Base-by-base conservation (phyloP, 148 eudicot genomes). In the Simmondsia chinensis region DNA sequence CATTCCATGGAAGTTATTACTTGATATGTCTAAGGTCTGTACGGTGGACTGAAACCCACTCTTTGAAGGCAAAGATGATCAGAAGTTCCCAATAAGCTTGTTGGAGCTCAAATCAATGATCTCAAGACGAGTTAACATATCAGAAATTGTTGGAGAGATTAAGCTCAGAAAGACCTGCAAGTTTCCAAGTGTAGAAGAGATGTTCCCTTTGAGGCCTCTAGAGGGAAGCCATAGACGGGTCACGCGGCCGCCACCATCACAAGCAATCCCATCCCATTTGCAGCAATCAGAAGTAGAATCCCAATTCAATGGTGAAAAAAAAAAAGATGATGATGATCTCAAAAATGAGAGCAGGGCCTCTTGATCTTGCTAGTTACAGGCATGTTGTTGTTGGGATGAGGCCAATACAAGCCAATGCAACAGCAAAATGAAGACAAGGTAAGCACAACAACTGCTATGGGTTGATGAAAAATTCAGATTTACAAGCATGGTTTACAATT, bases 71-170 rank as follows among this genome's bases (percentile, higher is more conserved):
- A 61, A 33, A 0, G 74, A 54, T 4, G 57, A 46, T 2, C 60
- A 35, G 2, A 87, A 25, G 41, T 42, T 41, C 9, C 86, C 96
- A 26, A 43, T 34, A 4, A 87, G 46, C n/a, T 43, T 59, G 15
- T 89, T 89, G 20, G 60, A 60, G 59, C 93, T 84, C 57, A 89
- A 63, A 53, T 89, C 93, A 49, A 89, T 38, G 63, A 60, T 54
- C 48, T 54, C 52, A 20, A 81, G 66, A 4, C 17, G 40, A 66
- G 42, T 72, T 57, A 80, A 52, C 38, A 77, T 60, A n/a, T 53
- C 21, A 59, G 19, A 20, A 56, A 64, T 89, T 89, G 24, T 53
- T 39, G 1, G 97, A 81, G 2, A 89, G 76, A 57, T 76, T 69
- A 37, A 88, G 75, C 11, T 66, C 58, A 39, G 76, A 43, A 30